Base-by-base conservation (phyloP, 768 basidiomycete genomes). In the Rhodotorula graminis region DNA sequence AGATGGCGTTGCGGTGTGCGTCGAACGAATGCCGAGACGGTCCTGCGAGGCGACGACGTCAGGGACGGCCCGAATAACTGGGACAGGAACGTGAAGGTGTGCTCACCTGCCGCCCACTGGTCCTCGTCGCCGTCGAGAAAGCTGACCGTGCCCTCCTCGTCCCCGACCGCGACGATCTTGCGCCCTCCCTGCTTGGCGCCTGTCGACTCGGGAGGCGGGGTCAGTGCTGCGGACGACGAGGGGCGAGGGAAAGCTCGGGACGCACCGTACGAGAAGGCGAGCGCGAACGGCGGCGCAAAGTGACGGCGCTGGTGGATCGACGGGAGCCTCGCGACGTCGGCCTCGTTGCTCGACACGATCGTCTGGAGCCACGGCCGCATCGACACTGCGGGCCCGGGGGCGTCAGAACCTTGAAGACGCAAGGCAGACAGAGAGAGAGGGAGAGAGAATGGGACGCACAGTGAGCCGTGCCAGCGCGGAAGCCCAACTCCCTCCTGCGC, bases 1-100 rank as follows among this genome's bases (percentile, higher is more conserved):
- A 80, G 37, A 80, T 70, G n/a, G 80, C 79, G 64, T 80, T 80
- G 37, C 75, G 62, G 64, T 80, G 80, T 5, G 77, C 70, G 16
- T 67, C 68, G 52, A 75, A 74, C 0, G 73, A 69, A 27, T 64
- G 66, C 1, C 73, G 72, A 0, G 58, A 67, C 6, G 64, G 69
- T 2, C 70, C 77, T 77, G 61, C 47, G 19, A 5, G 18, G 40
- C 29, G 3, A 11, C 15, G 42, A 0, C 0, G 55, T 33, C 42
- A 37, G 58, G 1, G 1, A 18, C 18, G 18, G 4, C 6, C 9
- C 37, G 37, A 11, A 6, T 11, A 10, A 1, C 27, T 16, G 3
- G 3, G 49, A 23, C 27, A 52, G 9, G 27, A n/a, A 8, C 14
- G 27, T 4, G 27, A 15, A 29, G 8, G 27, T 0, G 3, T 37